Base-by-base conservation (phyloP, 768 basidiomycete genomes). In the Mycena floridula region DNA sequence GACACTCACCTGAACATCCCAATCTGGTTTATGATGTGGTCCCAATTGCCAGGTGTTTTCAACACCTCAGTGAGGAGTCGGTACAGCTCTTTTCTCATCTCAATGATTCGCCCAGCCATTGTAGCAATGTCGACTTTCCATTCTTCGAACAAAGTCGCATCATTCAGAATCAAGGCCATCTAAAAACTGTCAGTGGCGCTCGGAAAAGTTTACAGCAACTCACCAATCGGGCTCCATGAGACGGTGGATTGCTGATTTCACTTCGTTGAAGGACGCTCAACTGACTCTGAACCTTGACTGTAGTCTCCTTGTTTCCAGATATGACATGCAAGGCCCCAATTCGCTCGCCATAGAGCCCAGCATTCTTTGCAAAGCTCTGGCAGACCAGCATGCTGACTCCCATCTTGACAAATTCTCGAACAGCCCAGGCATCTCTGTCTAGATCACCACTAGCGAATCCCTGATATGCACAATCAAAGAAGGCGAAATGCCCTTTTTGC, bases 321-420 rank as follows among this genome's bases (percentile, higher is more conserved):
- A 96, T 76, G 43, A 98, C 61, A 63, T 96, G 93, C 49, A 98
- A 69, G n/a, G 92, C 92, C 16, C 94, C 94, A 36, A 95, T 79
- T 9, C 94, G 89, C 66, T 98, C 92, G 20, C 90, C 86, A 60
- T 98, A 98, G 61, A 98, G 60, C 16, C 94, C 95, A 22, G 92
- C 92, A 59, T 95, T 95, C 74, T 95, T 94, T 24, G 96, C 95
- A 67, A 96, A 99, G 61, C 89, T 93, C 87, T 97, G 89, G 70
- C 94, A 97, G 36, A 98, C 74, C 40, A 89, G 78, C 69, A 90
- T 65, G 42, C 86, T 80, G 48, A 92, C 81, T 44, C 71, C 77
- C 46, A 74, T 73, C 54, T 80, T 69, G 38, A 82, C 85, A 68
- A 99, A 98, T 67, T 88, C 75, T 53, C 91, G 72, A 52, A 97